A percentile compares a stretch with the other conserved stretches of the same genome.
Evolutionary conservation across 2,329 filamentous ascomycete species (phyloP).

Genomic region (Diplodia intermedia): DNA sequence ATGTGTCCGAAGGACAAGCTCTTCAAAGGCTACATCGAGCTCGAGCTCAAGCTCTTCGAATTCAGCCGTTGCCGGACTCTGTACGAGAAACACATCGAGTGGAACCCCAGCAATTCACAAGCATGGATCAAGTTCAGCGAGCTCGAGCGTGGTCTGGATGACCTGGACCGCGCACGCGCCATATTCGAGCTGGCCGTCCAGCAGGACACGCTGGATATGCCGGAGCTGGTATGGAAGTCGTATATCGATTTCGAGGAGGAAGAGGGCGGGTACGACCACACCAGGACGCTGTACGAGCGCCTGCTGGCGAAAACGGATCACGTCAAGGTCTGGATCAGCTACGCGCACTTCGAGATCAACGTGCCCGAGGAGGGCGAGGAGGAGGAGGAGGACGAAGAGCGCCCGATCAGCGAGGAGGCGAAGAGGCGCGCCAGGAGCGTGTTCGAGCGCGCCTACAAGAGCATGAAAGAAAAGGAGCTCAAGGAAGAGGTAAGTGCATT

Average conservation of each 20-base stretch:
- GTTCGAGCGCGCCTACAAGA: conserved; percentile 83
- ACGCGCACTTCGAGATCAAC: conserved; percentile 97
- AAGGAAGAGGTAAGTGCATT: conserved; percentile 74
- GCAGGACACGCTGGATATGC: conserved; percentile 90
- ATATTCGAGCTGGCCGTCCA: conserved; percentile 91
- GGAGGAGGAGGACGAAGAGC: conserved; percentile 66
- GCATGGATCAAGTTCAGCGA: conserved; percentile 98
- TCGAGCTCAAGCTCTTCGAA: conserved; percentile 93
- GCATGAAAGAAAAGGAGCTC: conserved; percentile 87
- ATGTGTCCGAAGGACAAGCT: conserved; percentile 96
- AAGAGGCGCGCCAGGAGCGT: conserved; percentile 81
- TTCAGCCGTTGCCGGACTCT: conserved; percentile 89
- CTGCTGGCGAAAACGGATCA: conserved; percentile 95
- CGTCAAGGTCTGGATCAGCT: conserved; percentile 99
- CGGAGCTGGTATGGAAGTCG: conserved; percentile 94
- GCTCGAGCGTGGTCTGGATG: conserved; percentile 88
- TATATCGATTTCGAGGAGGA: conserved; percentile 99
- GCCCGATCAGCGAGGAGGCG: conserved; percentile 77
- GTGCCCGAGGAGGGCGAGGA: conserved; percentile 77
- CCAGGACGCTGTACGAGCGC: conserved; percentile 84
- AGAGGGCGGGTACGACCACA: conserved; percentile 86
- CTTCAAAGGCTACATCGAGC: conserved; percentile 90
- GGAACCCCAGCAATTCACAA: conserved; percentile 87
- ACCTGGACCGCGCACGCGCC: conserved; percentile 82
- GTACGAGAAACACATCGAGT: conserved; percentile 93